Conservation (phyloP, 805 yeast genomes). For the Candida oleophila region DNA sequence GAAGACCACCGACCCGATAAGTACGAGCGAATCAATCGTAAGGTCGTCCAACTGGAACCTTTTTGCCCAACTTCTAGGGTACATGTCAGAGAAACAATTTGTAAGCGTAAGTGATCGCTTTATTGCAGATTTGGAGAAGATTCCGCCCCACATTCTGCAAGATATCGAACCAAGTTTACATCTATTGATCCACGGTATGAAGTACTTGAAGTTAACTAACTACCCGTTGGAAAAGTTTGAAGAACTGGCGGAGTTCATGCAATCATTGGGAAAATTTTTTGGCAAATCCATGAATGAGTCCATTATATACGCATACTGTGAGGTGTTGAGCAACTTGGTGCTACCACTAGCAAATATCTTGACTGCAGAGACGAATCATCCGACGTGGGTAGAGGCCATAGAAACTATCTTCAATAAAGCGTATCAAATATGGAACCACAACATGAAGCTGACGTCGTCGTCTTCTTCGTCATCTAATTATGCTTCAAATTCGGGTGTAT, state of each 20-base stretch:
- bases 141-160: conserved; percentile 44
- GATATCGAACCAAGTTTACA: conserved; percentile 58
- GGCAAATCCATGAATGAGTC: conserved; percentile 60
- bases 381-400: conserved; percentile 88
- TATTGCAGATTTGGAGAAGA: conserved; percentile 86
- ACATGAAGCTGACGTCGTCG: conserved; percentile 12
- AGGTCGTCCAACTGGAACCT: conserved; percentile 93
- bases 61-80: conserved; percentile 84
- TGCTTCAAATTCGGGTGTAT: background rate
- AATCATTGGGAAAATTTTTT: conserved; percentile 83
- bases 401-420: conserved; percentile 55
- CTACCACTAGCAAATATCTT: conserved; percentile 80
- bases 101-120: conserved; percentile 89
- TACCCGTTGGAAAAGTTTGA: conserved; percentile 89
- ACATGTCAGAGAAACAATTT: conserved; percentile 83
- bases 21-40: conserved; percentile 58
- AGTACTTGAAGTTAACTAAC: conserved; percentile 72
- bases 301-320: conserved; percentile 77
- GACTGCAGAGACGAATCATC: conserved; percentile 95
- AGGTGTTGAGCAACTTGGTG: conserved; percentile 71
- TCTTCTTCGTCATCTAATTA: background rate
- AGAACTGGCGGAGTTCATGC: conserved; percentile 88
- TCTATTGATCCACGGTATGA: conserved; percentile 86
- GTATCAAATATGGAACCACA: conserved; percentile 45
- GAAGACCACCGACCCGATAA: conserved; percentile 82